Base-by-base conservation (phyloP, 345 rosid species). In the Dipteronia sinensis region DNA sequence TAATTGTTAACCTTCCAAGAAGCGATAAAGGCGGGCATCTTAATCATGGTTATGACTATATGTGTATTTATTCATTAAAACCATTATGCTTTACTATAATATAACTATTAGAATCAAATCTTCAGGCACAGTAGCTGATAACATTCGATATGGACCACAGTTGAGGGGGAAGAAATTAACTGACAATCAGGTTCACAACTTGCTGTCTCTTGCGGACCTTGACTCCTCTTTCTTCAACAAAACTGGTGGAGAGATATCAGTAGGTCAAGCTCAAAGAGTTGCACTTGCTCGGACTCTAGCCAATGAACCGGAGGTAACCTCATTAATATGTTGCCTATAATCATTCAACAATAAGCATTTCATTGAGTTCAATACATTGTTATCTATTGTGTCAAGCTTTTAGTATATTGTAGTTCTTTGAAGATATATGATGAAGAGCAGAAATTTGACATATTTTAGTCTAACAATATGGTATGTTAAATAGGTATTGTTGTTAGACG, bases 231-330 rank as follows among this genome's bases (percentile, higher is more conserved):
- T 90, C 53, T 77, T 80, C 9, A 77, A 59, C 65, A 95, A 90
- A 86, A 82, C 51, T 22, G 89, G 90, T n/a, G 59, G 74, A 4
- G 97, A 92, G 73, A 76, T 93, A 75, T 93, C 98, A 0, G 97
- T 92, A 0, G 98, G 98, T 53, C 97, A 95, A 87, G 93, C 94
- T n/a, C 99, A 92, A 72, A 83, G 99, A 76, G 99, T 93, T 58
- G 98, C 99, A 0, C 93, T 95, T 55, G 98, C 99, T 1, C 85
- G 98, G 81, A 95, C 98, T 4, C 79, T 95, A 44, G 99, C 98
- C 7, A 93, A 93, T 38, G 92, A 90, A 20, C 99, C 98, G 0
- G 96, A 92, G 87, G 95, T 90, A 71, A 75, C 68, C 51, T 25
- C 17, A 72, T 23, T 61, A 23, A 20, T 34, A 34, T 34, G 38